A percentile compares a stretch with the other conserved stretches of the same genome.
phyloP scores from a whole-genome alignment of 2,329 filamentous ascomycete genomes.

The Sphaceloma murrayae region DNA sequence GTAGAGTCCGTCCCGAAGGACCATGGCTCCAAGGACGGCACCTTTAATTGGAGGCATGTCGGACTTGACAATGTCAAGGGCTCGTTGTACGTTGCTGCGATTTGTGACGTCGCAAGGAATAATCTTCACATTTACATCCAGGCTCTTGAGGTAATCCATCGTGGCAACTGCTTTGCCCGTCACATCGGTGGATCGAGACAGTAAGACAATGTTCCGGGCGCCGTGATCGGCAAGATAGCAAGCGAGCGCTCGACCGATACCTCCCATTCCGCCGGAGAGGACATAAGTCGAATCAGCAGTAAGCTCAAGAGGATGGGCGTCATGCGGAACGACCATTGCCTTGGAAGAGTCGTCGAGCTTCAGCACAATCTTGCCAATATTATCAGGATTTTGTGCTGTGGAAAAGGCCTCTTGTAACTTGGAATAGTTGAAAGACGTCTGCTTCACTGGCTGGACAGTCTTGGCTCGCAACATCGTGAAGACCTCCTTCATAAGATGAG shows the following conservation, averaged over 20 bases:
- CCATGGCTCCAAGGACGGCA: constrained; percentile 27
- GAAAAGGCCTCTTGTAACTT: constrained; percentile 21
- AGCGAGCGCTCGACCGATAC: constrained; percentile 21
- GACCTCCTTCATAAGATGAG: constrained; percentile 18
- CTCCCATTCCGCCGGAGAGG: constrained; percentile 23
- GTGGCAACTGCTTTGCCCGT: constrained; percentile 5
- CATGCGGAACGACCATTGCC: not conserved
- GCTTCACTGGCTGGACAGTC: constrained; percentile 19
- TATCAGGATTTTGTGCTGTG: constrained; percentile 20
- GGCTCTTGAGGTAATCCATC: too few species aligned
- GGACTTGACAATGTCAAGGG: too few species aligned
- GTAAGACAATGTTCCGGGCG: constrained; percentile 19
- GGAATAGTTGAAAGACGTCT: constrained; percentile 19
- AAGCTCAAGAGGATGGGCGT: not conserved
- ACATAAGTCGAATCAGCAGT: constrained; percentile 19
- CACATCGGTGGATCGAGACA: constrained; percentile 18
- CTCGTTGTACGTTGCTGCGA: too few species aligned
- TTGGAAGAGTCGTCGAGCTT: not conserved
- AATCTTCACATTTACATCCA: too few species aligned
- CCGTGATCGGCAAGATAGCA: constrained; percentile 21
- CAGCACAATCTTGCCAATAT: constrained; percentile 23
- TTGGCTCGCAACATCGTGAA: constrained; percentile 19
- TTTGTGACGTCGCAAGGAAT: too few species aligned
- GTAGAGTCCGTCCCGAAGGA: constrained; percentile 20
- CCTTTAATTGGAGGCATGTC: constrained; percentile 15